These are phyloP conservation scores for Petasospora rhodanensis DNA, from an alignment of 1,139 yeast genomes.

Conservation along the genomic window DNA sequence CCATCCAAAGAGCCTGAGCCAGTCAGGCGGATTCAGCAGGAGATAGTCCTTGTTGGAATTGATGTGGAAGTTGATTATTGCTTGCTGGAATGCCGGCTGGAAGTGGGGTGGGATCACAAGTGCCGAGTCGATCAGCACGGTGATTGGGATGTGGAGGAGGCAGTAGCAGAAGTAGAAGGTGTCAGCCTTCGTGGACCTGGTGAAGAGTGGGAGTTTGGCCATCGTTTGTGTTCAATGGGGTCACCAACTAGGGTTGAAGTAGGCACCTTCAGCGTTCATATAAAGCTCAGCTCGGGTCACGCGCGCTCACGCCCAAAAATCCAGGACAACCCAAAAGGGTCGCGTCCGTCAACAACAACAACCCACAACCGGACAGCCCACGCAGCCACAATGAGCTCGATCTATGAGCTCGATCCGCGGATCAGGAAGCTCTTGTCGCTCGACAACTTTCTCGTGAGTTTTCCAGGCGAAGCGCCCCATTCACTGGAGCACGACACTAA, in stretches of 20 bases:
- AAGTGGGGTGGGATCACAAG: conserved; percentile 57
- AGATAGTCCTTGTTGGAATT: conserved; percentile 65
- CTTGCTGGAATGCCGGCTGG: conserved; percentile 44
- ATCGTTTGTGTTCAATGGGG: too few species aligned
- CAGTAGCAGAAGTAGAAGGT: conserved; percentile 48
- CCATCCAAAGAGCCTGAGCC: conserved; percentile 70
- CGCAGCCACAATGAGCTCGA: conserved; percentile 34
- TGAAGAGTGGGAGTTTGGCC: conserved; percentile 14
- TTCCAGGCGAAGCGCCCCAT: neutral
- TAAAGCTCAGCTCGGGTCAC: too few species aligned
- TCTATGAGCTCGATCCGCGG: conserved; percentile 65
- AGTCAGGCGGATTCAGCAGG: conserved; percentile 50
- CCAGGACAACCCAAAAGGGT: too few species aligned
- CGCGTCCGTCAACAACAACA: too few species aligned
- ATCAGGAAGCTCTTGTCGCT: conserved; percentile 62
- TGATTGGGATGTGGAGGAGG: conserved; percentile 65
- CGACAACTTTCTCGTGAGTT: conserved; percentile 59
- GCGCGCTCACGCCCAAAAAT: too few species aligned
- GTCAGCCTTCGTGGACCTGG: conserved; percentile 33
- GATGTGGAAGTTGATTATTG: conserved; percentile 55
- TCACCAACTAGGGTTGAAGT: too few species aligned
- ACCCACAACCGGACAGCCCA: too few species aligned
- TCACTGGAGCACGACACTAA: too few species aligned
- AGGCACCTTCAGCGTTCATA: too few species aligned
- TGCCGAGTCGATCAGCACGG: conserved; percentile 69